Evolutionary conservation across 2,329 filamentous ascomycete species (phyloP).

Genomic region (Colletotrichum limetticola): DNA sequence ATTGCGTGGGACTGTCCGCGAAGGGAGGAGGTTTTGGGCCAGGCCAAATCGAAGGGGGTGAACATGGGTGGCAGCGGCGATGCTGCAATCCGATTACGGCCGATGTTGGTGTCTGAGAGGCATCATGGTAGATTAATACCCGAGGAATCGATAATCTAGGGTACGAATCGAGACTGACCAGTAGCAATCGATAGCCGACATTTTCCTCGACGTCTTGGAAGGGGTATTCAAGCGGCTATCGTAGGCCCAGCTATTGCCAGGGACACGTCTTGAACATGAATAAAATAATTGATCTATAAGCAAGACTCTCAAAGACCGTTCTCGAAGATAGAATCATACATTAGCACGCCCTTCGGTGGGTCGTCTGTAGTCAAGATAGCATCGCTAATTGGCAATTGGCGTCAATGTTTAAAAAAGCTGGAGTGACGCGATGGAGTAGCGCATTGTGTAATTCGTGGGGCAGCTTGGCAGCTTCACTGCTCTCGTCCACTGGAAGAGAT

Average conservation of each 20-base stretch:
- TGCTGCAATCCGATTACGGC: background rate
- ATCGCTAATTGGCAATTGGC: background rate
- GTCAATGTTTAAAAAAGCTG: background rate
- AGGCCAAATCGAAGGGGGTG: background rate
- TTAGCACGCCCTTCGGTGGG: background rate
- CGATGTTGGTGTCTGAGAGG: background rate
- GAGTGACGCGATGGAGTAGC: constrained; percentile 4
- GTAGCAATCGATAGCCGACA: background rate
- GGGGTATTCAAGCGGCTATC: background rate
- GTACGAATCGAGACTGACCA: background rate
- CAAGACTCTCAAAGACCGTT: background rate
- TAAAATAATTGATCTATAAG: background rate
- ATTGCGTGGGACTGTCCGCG: constrained; percentile 89
- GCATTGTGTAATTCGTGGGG: constrained; percentile 9
- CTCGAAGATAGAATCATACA: background rate
- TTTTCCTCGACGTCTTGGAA: background rate
- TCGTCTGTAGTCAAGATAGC: background rate
- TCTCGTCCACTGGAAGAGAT: background rate
- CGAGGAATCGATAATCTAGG: no score
- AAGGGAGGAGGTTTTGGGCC: constrained; percentile 77
- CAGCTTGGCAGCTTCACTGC: background rate
- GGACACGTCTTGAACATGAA: no score
- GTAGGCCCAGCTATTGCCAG: background rate
- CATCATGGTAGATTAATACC: background rate
- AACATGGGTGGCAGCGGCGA: background rate